A percentile compares a stretch with the other conserved stretches of the same genome.
Conservation (phyloP, 495 filamentous ascomycete species). For the Xylaria scruposa region DNA sequence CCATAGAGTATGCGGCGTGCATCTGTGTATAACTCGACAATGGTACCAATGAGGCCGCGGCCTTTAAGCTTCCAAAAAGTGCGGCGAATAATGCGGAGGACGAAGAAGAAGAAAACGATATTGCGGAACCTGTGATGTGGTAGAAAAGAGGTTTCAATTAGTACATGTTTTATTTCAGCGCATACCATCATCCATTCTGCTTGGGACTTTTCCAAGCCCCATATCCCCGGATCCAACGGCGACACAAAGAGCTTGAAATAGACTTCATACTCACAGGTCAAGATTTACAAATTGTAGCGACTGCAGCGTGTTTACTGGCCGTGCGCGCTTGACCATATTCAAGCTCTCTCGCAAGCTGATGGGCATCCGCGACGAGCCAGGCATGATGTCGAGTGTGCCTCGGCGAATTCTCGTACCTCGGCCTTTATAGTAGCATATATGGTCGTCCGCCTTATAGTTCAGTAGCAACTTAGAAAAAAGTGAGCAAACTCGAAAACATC, state of each 20-base stretch:
- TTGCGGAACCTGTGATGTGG: constrained; percentile 71
- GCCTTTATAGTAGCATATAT: not conserved
- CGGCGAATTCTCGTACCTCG: constrained; percentile 28
- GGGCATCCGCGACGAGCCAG: constrained; percentile 71
- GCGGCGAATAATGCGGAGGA: constrained; percentile 85
- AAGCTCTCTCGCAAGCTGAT: constrained; percentile 70
- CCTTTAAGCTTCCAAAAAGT: constrained; percentile 83
- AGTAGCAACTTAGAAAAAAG: not conserved
- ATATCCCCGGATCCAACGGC: not conserved
- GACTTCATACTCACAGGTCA: constrained; percentile 70
- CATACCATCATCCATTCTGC: not conserved
- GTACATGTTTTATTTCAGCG: not conserved
- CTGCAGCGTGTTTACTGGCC: constrained; percentile 62
- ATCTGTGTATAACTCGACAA: constrained; percentile 72
- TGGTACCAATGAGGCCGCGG: constrained; percentile 81
- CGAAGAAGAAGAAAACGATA: constrained; percentile 86
- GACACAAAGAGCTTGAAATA: not conserved
- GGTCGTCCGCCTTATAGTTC: constrained; percentile 8
- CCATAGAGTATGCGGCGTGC: constrained; percentile 78
- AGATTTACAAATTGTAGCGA: constrained; percentile 65
- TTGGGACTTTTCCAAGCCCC: not conserved
- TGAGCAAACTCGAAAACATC: constrained; percentile 5
- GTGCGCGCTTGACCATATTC: constrained; percentile 57
- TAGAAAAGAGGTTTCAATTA: not conserved
- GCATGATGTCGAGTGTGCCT: constrained; percentile 49